Evolutionary conservation across 768 basidiomycete species (phyloP), one percentile per base, ranked within the genome.

Genomic region (Collybia mongolica): DNA sequence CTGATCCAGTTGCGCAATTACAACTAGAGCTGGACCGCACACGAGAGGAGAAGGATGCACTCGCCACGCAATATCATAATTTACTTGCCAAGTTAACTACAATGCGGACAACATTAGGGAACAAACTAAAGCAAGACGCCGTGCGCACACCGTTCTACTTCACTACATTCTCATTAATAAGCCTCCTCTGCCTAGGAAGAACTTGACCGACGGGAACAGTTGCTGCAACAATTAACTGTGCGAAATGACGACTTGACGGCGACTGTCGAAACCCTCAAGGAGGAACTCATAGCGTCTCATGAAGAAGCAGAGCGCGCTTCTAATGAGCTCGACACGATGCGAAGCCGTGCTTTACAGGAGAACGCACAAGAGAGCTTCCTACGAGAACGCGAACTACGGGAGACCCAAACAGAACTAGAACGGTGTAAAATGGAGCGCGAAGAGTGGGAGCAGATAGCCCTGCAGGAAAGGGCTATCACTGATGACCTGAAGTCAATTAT

Each of bases 41-140:
- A 19, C 75, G 79, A 51, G 84, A 88, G 58, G 96, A 98, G 74
- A 95, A 92, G 71, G 93, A 98, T 45, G 72, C 79, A n/a, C 75
- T 94, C 24, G 88, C 86, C 5, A 68, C 82, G 12, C 93, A 98
- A 65, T 95, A 98, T 68, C 82, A 83, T 52, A 88, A 81, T 55
- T 76, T 99, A 32, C 77, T 99, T 15, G 82, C 84, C 35, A 98
- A 93, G 69, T 74, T 98, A 40, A 94, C 93, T 2, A 81, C 87
- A 28, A 98, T 99, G 95, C 82, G 95, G 19, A 90, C 86, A 32
- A 90, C 91, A 18, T 75, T 98, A 45, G 93, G 95, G 26, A 95
- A 92, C 64, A 98, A 98, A 68, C 76, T 98, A 49, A 85, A 90
- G 67, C 92, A 96, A 66, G 97, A 98, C 69, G 97, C 97, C 60